phyloP scores from a whole-genome alignment of 83 land plant genomes.

The Picea abies region DNA sequence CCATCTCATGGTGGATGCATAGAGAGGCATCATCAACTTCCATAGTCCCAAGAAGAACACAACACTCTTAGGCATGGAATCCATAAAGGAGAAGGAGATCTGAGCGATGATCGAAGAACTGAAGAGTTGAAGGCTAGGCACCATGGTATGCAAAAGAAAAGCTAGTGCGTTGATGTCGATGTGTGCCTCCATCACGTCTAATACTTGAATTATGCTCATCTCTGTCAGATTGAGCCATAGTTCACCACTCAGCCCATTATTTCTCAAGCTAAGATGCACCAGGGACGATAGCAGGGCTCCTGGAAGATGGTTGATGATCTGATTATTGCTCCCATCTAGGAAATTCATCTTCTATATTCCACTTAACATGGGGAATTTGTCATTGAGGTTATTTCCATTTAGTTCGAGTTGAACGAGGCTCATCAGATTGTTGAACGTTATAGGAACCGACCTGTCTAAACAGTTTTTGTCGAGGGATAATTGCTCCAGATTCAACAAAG shows the following conservation, averaged over 20 bases:
- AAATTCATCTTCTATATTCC: conserved; percentile 23
- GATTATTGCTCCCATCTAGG: conserved; percentile 53
- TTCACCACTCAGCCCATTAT: conserved; percentile 23
- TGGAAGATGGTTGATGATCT: conserved; percentile 40
- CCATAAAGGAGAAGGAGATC: conserved; percentile 50
- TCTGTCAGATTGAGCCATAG: conserved; percentile 18
- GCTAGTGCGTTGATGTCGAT: too few relatives aligned
- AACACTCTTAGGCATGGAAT: conserved; percentile 35
- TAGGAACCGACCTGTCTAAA: conserved; percentile 41
- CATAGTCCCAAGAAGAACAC: conserved; percentile 58
- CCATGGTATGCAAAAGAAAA: too few relatives aligned
- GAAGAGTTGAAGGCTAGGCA: too few relatives aligned
- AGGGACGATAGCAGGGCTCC: conserved; percentile 34
- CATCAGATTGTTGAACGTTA: neutral
- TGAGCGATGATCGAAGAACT: conserved; percentile 43
- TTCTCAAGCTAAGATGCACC: conserved; percentile 15
- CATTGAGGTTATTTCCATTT: conserved; percentile 50
- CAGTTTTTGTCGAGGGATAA: conserved; percentile 50
- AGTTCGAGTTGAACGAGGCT: conserved; percentile 45
- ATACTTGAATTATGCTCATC: conserved; percentile 36
- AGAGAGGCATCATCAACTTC: conserved; percentile 52
- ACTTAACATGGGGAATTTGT: conserved; percentile 46
- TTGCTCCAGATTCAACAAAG: conserved; percentile 34
- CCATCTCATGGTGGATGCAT: conserved; percentile 37
- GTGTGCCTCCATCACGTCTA: conserved; percentile 33